These are phyloP conservation scores for Thermothelomyces thermophilus DNA, from an alignment of 2,329 filamentous ascomycete genomes.

Conservation along the genomic window DNA sequence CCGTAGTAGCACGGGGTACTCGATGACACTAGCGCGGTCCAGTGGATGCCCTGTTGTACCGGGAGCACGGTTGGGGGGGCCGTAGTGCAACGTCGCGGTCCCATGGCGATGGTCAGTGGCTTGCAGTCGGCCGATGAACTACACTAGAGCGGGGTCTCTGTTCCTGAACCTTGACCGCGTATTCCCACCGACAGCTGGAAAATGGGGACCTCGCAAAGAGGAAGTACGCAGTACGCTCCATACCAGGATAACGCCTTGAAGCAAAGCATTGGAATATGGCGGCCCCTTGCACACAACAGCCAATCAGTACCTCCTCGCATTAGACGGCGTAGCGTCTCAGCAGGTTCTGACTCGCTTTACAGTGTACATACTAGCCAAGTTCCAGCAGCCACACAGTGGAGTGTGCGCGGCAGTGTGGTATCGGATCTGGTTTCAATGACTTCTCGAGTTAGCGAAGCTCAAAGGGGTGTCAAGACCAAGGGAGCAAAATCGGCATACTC, in stretches of 20 bases:
- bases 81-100: not conserved
- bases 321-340: not conserved
- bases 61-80: constrained; percentile 3
- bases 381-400: too few species aligned
- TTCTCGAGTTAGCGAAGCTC: not conserved
- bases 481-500: too few species aligned
- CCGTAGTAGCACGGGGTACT: too few species aligned
- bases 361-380: too few species aligned
- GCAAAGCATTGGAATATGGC: not conserved
- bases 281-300: not conserved
- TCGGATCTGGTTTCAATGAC: not conserved
- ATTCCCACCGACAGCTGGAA: not conserved
- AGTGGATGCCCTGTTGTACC: not conserved
- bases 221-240: too few species aligned
- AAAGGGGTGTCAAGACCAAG: not conserved
- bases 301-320: not conserved
- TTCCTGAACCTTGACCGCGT: not conserved
- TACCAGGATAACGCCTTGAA: not conserved
- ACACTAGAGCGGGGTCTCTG: too few species aligned
- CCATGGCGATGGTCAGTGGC: constrained; percentile 1
- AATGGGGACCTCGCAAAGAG: not conserved
- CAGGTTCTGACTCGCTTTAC: not conserved
- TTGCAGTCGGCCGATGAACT: not conserved
- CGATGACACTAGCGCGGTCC: not conserved
- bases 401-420: too few species aligned